phyloP scores from a whole-genome alignment of 176 grass and related monocot species.

The Saccharum spontaneum region DNA sequence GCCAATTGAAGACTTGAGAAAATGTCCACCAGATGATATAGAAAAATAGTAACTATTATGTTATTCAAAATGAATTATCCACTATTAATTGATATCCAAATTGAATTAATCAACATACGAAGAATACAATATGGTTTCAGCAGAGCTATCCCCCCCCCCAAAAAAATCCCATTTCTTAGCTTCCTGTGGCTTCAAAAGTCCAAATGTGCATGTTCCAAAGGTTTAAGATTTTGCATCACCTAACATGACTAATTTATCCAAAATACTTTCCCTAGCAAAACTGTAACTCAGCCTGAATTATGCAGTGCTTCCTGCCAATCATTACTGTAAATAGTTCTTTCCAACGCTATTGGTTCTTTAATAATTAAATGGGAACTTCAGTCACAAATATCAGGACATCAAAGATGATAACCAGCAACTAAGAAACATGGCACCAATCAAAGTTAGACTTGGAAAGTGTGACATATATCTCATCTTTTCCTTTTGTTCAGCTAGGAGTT shows the following conservation, averaged over 20 bases:
- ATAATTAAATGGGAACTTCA: neutral
- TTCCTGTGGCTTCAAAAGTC: neutral
- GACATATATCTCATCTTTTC: neutral
- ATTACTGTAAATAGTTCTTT: slow-evolving; percentile 3
- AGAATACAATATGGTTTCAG: neutral
- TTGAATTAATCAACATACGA: neutral
- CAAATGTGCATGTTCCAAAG: neutral
- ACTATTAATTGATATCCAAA: neutral
- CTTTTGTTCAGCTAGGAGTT: slow-evolving; percentile 9
- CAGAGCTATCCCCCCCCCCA: too few species aligned
- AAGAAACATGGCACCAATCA: neutral
- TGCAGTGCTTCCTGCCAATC: neutral
- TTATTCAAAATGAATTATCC: neutral
- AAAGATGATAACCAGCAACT: slow-evolving; percentile 16
- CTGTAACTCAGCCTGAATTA: neutral
- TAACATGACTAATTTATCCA: neutral
- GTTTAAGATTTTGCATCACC: neutral
- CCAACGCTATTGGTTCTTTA: neutral
- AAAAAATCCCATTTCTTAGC: neutral
- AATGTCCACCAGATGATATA: neutral
- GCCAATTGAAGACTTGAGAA: slow-evolving; percentile 30
- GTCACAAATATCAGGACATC: neutral
- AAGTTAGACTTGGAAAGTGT: slow-evolving; percentile 17
- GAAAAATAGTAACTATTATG: neutral
- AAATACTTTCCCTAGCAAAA: neutral